Evolutionary conservation across 148 eudicot genomes (phyloP).

Genomic region (Limonium bicolor): DNA sequence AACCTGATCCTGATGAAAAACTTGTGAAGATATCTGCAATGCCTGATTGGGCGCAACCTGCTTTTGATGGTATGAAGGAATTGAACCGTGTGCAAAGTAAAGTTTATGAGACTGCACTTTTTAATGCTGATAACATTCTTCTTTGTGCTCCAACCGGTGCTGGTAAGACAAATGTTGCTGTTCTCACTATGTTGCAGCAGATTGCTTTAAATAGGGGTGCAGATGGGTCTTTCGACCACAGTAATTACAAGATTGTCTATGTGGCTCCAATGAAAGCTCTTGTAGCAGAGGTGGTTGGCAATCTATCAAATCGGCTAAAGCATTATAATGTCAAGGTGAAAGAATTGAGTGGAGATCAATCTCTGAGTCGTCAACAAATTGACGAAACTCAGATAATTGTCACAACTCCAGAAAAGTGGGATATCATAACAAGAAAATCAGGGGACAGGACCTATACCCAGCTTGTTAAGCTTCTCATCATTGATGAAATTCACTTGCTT

Average conservation of each 20-base stretch:
- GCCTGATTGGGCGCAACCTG: constrained; percentile 73
- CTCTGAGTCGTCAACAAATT: constrained; percentile 50
- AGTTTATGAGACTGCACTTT: constrained; percentile 61
- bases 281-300: constrained; percentile 76
- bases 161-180: constrained; percentile 75
- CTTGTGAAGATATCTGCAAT: constrained; percentile 45
- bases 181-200: constrained; percentile 73
- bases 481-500: constrained; percentile 71
- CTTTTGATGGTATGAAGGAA: constrained; percentile 54
- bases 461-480: constrained; percentile 60
- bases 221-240: constrained; percentile 47
- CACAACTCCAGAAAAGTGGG: constrained; percentile 85
- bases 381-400: constrained; percentile 75
- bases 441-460: constrained; percentile 70
- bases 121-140: constrained; percentile 45
- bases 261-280: constrained; percentile 82
- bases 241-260: constrained; percentile 52
- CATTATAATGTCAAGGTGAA: constrained; percentile 52
- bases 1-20: constrained; percentile 34
- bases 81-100: constrained; percentile 71
- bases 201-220: constrained; percentile 33
- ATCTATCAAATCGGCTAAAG: constrained; percentile 47
- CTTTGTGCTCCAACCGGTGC: constrained; percentile 86
- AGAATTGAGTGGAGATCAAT: constrained; percentile 77
- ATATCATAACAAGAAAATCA: constrained; percentile 67